A percentile compares a stretch with the other conserved stretches of the same genome.
Evolutionary conservation across 345 rosid species (phyloP).

Genomic region (Erucastrum elatum): DNA sequence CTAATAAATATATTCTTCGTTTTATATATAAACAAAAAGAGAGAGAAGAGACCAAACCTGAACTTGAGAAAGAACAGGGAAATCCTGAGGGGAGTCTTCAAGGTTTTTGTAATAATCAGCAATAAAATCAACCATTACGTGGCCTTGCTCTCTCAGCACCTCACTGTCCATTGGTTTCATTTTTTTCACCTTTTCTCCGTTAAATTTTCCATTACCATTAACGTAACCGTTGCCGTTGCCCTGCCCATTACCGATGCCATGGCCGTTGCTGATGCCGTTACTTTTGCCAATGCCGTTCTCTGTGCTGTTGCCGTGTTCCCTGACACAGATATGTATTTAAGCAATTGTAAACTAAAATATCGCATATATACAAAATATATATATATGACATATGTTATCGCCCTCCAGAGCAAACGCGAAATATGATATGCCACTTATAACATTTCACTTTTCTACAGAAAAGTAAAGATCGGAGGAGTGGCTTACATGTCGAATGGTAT

Average conservation of each 20-base stretch:
- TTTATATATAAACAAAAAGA: not conserved
- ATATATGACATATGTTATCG: no score
- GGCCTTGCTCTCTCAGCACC: slow-evolving; percentile 36
- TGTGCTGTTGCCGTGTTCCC: slow-evolving; percentile 5
- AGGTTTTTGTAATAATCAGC: slow-evolving; percentile 39
- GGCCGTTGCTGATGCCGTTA: not conserved
- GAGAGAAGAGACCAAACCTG: slow-evolving; percentile 25
- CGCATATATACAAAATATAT: not conserved
- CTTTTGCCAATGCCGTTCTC: not conserved
- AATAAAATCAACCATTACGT: slow-evolving; percentile 38
- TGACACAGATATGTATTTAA: not conserved
- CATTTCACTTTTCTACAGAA: not conserved
- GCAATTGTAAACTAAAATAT: not conserved
- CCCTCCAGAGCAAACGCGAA: no score
- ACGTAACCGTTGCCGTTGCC: slow-evolving; percentile 1
- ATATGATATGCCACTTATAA: not conserved
- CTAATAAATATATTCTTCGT: not conserved
- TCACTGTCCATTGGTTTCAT: slow-evolving; percentile 36
- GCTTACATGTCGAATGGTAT: slow-evolving; percentile 15
- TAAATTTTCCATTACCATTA: not conserved
- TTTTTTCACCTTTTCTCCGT: slow-evolving; percentile 18
- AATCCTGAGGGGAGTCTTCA: slow-evolving; percentile 24
- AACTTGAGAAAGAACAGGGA: slow-evolving; percentile 39
- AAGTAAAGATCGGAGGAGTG: slow-evolving; percentile 4
- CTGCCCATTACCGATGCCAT: not conserved